Conservation (phyloP, 108 stramenopile species). For the Skeletonema tropicum region DNA sequence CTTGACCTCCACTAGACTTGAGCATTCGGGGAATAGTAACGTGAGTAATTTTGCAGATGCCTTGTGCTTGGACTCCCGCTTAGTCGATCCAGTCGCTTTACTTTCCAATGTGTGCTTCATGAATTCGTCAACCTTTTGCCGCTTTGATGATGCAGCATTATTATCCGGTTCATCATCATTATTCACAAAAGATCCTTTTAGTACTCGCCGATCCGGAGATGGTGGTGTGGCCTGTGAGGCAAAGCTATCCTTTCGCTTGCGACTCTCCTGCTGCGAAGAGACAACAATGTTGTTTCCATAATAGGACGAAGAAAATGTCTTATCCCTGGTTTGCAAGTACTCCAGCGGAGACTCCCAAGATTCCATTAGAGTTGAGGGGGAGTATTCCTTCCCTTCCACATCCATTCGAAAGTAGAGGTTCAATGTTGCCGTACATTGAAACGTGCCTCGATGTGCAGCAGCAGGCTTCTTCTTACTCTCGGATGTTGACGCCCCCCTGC, state of each 20-base stretch:
- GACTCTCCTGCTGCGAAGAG: slow-evolving; percentile 19
- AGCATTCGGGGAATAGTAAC: slow-evolving; percentile 79
- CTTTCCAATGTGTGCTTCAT: slow-evolving; percentile 51
- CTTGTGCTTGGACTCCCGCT: slow-evolving; percentile 82
- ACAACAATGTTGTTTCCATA: slow-evolving; percentile 16
- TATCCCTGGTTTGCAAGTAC: slow-evolving; percentile 29
- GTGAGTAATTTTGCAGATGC: slow-evolving; percentile 83
- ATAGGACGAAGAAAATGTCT: slow-evolving; percentile 1
- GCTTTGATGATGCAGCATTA: background rate
- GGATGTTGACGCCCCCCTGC: too few species aligned
- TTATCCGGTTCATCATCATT: slow-evolving; percentile 14
- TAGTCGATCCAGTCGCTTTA: slow-evolving; percentile 65
- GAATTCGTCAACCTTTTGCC: slow-evolving; percentile 27
- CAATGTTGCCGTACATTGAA: slow-evolving; percentile 57
- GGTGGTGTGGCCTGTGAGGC: slow-evolving; percentile 37
- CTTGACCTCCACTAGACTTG: slow-evolving; percentile 79
- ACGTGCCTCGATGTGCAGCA: slow-evolving; percentile 13
- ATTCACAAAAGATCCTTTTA: slow-evolving; percentile 10
- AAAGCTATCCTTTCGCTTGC: slow-evolving; percentile 46
- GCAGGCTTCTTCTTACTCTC: slow-evolving; percentile 8
- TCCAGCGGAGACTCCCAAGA: slow-evolving; percentile 52
- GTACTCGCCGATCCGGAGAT: slow-evolving; percentile 20
- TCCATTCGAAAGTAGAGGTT: slow-evolving; percentile 39
- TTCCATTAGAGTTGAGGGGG: slow-evolving; percentile 29
- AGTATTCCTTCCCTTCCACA: slow-evolving; percentile 25